Conservation (phyloP, 202 grass and related monocot species). For the Miscanthus sacchariflorus region DNA sequence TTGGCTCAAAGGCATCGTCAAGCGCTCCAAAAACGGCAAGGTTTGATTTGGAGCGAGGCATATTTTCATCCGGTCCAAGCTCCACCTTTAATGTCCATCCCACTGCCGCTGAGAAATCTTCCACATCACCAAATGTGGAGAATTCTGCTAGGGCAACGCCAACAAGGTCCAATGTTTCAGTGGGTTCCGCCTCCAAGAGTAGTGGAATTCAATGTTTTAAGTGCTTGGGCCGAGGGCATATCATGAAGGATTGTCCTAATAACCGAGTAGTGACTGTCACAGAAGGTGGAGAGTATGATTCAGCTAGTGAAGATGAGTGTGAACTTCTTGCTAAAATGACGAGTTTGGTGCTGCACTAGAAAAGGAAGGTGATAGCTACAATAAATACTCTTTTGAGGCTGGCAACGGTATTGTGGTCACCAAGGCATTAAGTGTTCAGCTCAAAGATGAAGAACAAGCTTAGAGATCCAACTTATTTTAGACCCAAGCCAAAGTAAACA, state of each 20-base stretch:
- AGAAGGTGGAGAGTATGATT: not conserved
- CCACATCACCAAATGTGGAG: not conserved
- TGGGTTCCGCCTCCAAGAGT: not conserved
- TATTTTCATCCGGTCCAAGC: not conserved
- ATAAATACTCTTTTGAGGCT: not conserved
- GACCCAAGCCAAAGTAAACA: not conserved
- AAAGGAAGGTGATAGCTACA: not conserved
- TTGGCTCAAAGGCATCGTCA: not conserved
- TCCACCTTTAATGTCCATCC: not conserved
- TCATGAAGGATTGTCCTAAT: not conserved
- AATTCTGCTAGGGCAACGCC: not conserved
- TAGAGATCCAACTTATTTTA: not conserved
- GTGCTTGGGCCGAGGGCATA: not conserved
- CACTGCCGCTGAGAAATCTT: not conserved
- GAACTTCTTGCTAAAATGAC: not conserved
- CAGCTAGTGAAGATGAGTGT: constrained; percentile 10
- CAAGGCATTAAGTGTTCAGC: constrained; percentile 11
- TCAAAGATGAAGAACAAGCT: not conserved
- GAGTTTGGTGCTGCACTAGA: not conserved
- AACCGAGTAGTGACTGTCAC: not conserved
- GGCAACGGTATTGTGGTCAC: not conserved
- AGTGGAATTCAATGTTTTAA: constrained; percentile 3
- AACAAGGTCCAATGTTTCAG: not conserved
- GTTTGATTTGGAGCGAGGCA: not conserved
- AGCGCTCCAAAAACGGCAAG: not conserved